phyloP scores from a whole-genome alignment of 2,329 filamentous ascomycete genomes.

The Colletotrichum higginsianum region DNA sequence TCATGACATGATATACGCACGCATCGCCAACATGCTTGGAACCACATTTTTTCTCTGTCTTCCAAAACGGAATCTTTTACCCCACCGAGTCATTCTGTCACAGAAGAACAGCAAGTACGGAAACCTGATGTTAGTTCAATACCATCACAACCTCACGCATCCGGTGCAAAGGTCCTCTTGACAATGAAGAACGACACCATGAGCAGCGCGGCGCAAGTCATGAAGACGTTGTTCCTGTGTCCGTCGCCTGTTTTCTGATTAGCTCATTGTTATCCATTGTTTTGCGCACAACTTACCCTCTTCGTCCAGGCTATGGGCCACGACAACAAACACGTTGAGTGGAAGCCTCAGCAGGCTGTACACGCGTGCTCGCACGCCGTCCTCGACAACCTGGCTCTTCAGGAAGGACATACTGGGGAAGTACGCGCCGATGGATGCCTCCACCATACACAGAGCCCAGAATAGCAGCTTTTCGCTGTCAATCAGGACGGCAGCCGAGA shows the following conservation, averaged over 20 bases:
- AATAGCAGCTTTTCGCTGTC: constrained; percentile 62
- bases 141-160: neutral
- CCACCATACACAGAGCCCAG: constrained; percentile 71
- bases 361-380: constrained; percentile 66
- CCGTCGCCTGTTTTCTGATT: constrained; percentile 45
- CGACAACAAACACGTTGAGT: constrained; percentile 68
- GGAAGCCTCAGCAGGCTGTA: constrained; percentile 72
- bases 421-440: constrained; percentile 71
- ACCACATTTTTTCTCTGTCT: no score
- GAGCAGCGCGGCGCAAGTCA: constrained; percentile 43
- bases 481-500: constrained; percentile 59
- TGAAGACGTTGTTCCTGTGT: constrained; percentile 50
- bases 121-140: neutral
- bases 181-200: constrained; percentile 44
- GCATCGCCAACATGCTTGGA: neutral
- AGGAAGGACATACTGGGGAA: constrained; percentile 69
- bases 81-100: neutral
- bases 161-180: constrained; percentile 40
- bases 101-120: no score
- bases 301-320: constrained; percentile 60
- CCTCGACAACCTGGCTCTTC: constrained; percentile 68
- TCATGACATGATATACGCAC: neutral
- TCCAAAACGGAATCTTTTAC: neutral
- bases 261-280: neutral
- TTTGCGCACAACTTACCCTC: constrained; percentile 53